A percentile compares a stretch with the other conserved stretches of the same genome.
These are phyloP conservation scores for Colletotrichum theobromicola DNA, from an alignment of 2,329 filamentous ascomycete genomes.

Conservation along the genomic window DNA sequence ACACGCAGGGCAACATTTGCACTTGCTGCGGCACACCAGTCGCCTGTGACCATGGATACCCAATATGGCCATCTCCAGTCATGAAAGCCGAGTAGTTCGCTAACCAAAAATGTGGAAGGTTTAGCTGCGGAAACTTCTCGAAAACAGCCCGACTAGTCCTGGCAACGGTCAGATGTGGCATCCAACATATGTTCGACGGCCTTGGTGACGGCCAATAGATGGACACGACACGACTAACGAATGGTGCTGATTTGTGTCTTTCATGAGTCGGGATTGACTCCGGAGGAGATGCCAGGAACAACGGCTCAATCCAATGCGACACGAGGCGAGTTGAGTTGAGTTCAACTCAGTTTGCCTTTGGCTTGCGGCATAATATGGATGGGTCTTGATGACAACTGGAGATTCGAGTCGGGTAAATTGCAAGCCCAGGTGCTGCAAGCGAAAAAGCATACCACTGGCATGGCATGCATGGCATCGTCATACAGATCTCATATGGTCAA, in stretches of 20 bases:
- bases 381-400: neutral
- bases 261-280: neutral
- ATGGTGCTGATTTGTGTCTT: neutral
- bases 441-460: neutral
- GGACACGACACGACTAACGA: neutral
- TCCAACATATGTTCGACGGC: neutral
- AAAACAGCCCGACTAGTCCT: neutral
- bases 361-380: neutral
- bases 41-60: neutral
- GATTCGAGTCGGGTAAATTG: neutral
- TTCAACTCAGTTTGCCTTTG: neutral
- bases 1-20: neutral
- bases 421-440: neutral
- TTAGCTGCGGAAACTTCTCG: conserved; percentile 8
- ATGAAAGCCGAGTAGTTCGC: neutral
- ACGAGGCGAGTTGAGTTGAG: conserved; percentile 13
- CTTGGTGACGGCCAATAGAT: neutral
- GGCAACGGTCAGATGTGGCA: neutral
- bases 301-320: neutral
- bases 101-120: neutral
- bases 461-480: conserved; percentile 12
- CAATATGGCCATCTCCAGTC: neutral
- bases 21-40: neutral
- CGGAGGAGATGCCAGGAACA: neutral
- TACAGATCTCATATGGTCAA: conserved; percentile 2